phyloP scores from a whole-genome alignment of 116 monocot genomes.

The Zostera marina region DNA sequence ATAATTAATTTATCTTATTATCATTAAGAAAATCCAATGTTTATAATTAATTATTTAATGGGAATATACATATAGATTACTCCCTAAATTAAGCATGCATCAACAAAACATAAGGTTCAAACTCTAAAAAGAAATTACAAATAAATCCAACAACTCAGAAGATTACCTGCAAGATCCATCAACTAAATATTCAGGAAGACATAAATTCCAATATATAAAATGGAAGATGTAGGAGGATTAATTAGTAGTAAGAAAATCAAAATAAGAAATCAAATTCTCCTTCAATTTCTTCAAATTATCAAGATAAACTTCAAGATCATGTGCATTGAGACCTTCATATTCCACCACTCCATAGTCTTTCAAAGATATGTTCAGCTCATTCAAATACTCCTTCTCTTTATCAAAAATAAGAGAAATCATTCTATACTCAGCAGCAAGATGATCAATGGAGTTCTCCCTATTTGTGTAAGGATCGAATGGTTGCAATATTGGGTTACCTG shows the following conservation, averaged over 20 bases:
- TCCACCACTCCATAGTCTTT: background rate
- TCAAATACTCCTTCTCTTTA: background rate
- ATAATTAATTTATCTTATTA: too few relatives aligned
- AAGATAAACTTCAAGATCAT: background rate
- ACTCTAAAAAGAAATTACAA: too few relatives aligned
- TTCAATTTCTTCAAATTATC: background rate
- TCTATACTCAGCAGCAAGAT: background rate
- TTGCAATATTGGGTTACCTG: background rate
- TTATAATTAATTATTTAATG: too few relatives aligned
- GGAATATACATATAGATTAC: too few relatives aligned
- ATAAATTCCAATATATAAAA: too few relatives aligned
- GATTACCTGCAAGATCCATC: too few relatives aligned
- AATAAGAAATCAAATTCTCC: background rate
- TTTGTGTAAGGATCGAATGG: background rate
- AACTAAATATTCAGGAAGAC: too few relatives aligned
- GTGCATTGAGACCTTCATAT: background rate
- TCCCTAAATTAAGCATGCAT: too few relatives aligned
- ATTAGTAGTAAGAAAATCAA: conserved; percentile 1
- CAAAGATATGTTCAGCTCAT: background rate
- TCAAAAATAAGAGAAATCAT: background rate
- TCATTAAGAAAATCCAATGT: too few relatives aligned
- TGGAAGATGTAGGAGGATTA: too few relatives aligned
- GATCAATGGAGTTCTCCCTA: background rate
- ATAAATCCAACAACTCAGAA: too few relatives aligned
- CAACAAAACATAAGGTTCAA: too few relatives aligned